These are phyloP conservation scores for Gaultheria prostrata DNA, from an alignment of 148 eudicot genomes.

Conservation along the genomic window DNA sequence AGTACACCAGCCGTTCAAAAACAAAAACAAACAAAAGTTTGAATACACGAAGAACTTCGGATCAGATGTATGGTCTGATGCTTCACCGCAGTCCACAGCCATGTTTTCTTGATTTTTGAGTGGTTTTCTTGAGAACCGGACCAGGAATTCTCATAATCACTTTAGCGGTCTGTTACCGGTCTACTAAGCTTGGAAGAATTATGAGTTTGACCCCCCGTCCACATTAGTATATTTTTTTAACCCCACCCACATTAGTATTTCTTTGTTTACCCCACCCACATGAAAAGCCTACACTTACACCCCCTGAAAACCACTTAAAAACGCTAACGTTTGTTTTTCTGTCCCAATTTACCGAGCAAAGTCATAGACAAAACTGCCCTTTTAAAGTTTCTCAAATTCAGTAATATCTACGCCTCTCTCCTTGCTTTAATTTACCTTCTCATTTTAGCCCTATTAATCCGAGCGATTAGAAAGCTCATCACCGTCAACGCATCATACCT, in stretches of 20 bases:
- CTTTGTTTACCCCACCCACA: neutral
- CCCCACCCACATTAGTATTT: neutral
- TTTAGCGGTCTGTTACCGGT: neutral
- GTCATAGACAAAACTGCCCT: too few relatives aligned
- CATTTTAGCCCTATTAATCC: too few relatives aligned
- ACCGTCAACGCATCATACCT: too few relatives aligned
- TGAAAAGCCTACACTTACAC: neutral
- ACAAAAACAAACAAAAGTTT: too few relatives aligned
- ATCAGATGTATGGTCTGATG: neutral
- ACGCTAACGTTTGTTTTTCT: too few relatives aligned
- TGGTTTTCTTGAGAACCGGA: conserved; percentile 1
- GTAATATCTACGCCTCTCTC: too few relatives aligned
- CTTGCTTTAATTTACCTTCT: too few relatives aligned
- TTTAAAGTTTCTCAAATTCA: too few relatives aligned
- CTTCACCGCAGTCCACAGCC: neutral
- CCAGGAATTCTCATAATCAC: neutral
- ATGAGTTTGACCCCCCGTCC: neutral
- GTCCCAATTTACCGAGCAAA: too few relatives aligned
- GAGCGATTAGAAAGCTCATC: too few relatives aligned
- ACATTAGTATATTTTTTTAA: too few relatives aligned
- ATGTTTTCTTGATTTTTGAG: conserved; percentile 6
- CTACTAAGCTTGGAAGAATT: neutral
- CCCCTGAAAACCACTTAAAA: neutral
- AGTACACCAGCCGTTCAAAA: too few relatives aligned
- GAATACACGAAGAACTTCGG: neutral